Conservation (phyloP, 1,284 basidiomycete genomes). For the Xerocomus nothofagi region DNA sequence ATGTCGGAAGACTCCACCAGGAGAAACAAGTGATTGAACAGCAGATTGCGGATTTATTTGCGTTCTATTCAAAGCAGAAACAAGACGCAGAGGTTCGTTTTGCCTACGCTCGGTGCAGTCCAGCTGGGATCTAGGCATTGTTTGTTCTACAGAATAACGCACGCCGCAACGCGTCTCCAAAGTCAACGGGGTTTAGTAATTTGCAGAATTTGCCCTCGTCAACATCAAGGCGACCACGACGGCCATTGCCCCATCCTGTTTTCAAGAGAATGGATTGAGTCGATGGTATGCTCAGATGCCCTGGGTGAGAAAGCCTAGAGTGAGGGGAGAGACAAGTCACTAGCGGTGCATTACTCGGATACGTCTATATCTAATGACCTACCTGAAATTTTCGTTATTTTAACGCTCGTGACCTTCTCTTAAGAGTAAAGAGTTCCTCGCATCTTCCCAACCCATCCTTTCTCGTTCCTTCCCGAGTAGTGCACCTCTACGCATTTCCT, state of each 20-base stretch:
- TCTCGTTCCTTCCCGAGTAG: conserved; percentile 72
- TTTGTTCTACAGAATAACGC: conserved; percentile 23
- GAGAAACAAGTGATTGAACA: conserved; percentile 74
- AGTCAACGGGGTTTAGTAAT: conserved; percentile 25
- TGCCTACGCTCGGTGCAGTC: not conserved
- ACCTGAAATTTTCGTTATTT: not conserved
- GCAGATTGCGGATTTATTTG: conserved; percentile 70
- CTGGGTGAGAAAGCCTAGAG: not conserved
- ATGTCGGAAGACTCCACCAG: conserved; percentile 69
- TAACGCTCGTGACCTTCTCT: conserved; percentile 7
- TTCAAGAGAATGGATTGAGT: conserved; percentile 27
- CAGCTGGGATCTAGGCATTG: not conserved
- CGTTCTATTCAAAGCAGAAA: conserved; percentile 71
- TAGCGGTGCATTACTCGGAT: conserved; percentile 16
- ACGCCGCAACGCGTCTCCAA: conserved; percentile 27
- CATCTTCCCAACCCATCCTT: conserved; percentile 70
- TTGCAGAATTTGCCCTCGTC: conserved; percentile 32
- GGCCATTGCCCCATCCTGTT: conserved; percentile 35
- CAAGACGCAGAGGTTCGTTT: conserved; percentile 41
- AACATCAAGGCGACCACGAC: conserved; percentile 22
- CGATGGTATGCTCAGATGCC: not conserved
- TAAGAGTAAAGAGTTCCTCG: conserved; percentile 34
- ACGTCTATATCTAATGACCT: conserved; percentile 8
- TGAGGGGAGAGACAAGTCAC: not conserved
- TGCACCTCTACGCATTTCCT: conserved; percentile 63